phyloP scores from a whole-genome alignment of 192 early-diverging fungal genomes.

The Coemansia sp. region DNA sequence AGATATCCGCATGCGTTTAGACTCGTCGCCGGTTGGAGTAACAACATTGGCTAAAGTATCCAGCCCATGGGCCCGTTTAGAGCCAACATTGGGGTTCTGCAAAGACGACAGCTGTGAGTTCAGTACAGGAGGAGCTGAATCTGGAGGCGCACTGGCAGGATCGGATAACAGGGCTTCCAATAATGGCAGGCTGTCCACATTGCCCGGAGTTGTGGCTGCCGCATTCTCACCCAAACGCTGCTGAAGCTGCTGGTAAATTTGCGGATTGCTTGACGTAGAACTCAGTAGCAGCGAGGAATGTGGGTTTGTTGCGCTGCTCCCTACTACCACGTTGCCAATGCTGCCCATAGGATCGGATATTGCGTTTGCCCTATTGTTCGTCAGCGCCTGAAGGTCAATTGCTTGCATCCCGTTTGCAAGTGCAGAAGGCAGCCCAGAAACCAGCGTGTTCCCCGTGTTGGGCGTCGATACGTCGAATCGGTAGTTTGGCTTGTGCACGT shows the following conservation, averaged over 20 bases:
- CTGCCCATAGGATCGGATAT: background rate
- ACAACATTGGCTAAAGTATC: background rate
- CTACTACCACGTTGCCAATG: background rate
- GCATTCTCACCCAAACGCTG: conserved; percentile 14
- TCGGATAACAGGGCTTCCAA: conserved; percentile 46
- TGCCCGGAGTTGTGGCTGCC: conserved; percentile 12
- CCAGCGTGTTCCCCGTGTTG: conserved; percentile 2
- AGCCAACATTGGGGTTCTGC: background rate
- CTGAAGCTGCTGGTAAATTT: conserved; percentile 11
- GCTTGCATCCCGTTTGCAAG: conserved; percentile 7
- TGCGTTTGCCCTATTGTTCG: background rate
- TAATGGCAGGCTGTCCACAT: conserved; percentile 24
- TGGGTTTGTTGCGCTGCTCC: background rate
- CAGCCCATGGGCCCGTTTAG: background rate
- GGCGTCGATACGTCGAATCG: background rate
- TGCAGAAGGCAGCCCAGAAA: background rate
- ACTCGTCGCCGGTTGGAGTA: conserved; percentile 6
- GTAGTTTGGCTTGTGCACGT: background rate
- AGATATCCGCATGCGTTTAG: conserved; percentile 33
- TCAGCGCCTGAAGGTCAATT: conserved; percentile 8
- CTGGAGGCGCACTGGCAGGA: conserved; percentile 20
- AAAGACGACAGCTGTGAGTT: conserved; percentile 5
- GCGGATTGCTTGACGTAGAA: background rate
- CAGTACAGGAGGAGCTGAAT: conserved; percentile 26
- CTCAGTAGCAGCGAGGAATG: conserved; percentile 14